Base-by-base conservation (phyloP, 495 filamentous ascomycete genomes). In the Ramalina peruviana region DNA sequence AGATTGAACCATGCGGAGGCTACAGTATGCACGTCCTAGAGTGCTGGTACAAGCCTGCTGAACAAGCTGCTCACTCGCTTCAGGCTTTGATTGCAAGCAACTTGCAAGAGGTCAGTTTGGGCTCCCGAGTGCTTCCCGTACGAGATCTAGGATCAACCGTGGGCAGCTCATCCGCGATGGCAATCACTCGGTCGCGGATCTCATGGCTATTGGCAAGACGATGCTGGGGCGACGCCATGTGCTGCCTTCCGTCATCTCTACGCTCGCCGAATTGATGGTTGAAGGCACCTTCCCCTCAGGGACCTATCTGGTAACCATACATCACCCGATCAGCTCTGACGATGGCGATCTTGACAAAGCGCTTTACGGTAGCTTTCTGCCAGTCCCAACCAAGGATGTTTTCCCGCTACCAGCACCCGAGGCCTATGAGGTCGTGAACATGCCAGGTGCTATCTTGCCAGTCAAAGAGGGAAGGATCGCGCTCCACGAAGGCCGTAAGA, bases 141-240 rank as follows among this genome's bases (percentile, higher is more conserved):
- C 30, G 33, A 25, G 38, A 37, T 10, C 16, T 41, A 7, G 45
- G 25, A 36, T 37, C 12, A 36, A 37, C 21, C 19, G 12, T 36
- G 38, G 5, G 39, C 50, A 87, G 75, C 81, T 96, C 54, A 90
- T 97, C 65, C 92, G 92, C 62, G 92, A 98, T 90, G 92, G 93
- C 63, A 75, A 82, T 49, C 88, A 95, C 68, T 82, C 73, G 41
- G 90, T 98, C 50, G 81, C 89, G 10, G 86, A 93, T 59, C 84
- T 98, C 62, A 96, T 97, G 89, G 72, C 78, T 45, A 77, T 90
- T 54, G 92, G 92, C 58, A 81, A 85, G 59, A 86, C 81, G 16
- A 86, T 98, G 79, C 86, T 98, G 15, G 92, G 93, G 51, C 85
- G 92, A 4, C 85, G 90, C 21, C 93, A 98, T 63, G 92, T 98